These are phyloP conservation scores for Orbilia ellipsospora DNA, from an alignment of 2,329 filamentous ascomycete species.

Conservation along the genomic window DNA sequence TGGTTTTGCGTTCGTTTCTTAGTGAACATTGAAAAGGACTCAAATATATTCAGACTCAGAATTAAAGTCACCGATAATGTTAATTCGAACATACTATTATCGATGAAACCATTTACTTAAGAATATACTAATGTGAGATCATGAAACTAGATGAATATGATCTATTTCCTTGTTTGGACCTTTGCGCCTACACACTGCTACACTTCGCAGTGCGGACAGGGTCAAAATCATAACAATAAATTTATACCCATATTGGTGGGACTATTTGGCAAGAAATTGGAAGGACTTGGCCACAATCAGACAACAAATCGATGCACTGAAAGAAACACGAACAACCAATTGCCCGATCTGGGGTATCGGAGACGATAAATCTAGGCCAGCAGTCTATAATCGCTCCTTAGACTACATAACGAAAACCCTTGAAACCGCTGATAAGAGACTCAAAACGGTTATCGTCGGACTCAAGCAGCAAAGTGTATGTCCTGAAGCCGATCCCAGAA, in stretches of 20 bases:
- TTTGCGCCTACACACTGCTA: neutral
- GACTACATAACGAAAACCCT: neutral
- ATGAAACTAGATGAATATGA: too few relatives aligned
- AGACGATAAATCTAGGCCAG: neutral
- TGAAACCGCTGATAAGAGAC: constrained; percentile 6
- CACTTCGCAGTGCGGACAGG: neutral
- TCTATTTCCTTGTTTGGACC: neutral
- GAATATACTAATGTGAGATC: too few relatives aligned
- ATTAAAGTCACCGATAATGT: too few relatives aligned
- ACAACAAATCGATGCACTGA: neutral
- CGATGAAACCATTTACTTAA: too few relatives aligned
- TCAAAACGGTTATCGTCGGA: neutral
- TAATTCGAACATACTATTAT: too few relatives aligned
- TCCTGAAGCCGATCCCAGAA: neutral
- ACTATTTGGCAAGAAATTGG: constrained; percentile 1
- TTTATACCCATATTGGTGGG: neutral
- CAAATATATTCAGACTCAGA: too few relatives aligned
- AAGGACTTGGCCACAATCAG: neutral
- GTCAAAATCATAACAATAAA: neutral
- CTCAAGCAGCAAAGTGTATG: neutral
- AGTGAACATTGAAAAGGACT: too few relatives aligned
- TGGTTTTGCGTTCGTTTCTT: too few relatives aligned
- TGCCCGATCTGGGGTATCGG: constrained; percentile 1
- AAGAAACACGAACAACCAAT: neutral
- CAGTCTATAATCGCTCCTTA: neutral